phyloP scores from a whole-genome alignment of 768 basidiomycete species.

The Boletus fagicola region DNA sequence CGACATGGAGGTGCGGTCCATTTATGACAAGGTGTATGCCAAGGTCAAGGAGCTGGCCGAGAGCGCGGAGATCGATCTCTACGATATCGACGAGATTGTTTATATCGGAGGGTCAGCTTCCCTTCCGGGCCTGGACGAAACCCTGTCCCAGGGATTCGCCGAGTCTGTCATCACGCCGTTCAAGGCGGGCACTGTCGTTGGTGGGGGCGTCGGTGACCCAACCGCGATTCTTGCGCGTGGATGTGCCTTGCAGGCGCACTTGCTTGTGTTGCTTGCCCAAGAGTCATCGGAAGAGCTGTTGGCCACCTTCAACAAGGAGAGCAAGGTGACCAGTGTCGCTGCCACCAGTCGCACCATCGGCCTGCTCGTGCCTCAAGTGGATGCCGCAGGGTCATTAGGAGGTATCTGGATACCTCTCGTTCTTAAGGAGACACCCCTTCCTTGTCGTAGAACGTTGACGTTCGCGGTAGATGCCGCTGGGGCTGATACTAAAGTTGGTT shows the following conservation, averaged over 20 bases:
- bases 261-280: conserved; percentile 50
- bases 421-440: conserved; percentile 68
- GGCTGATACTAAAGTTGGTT: conserved; percentile 42
- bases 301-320: conserved; percentile 46
- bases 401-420: conserved; percentile 68
- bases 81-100: conserved; percentile 75
- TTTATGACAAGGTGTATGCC: conserved; percentile 56
- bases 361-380: conserved; percentile 56
- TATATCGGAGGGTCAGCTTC: conserved; percentile 76
- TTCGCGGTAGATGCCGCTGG: conserved; percentile 55
- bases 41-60: conserved; percentile 54
- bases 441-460: conserved; percentile 57
- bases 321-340: conserved; percentile 42
- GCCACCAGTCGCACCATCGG: conserved; percentile 67
- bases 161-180: conserved; percentile 68
- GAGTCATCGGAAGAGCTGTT: conserved; percentile 52
- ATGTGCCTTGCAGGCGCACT: conserved; percentile 70
- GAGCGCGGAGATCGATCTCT: conserved; percentile 52
- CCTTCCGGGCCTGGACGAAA: conserved; percentile 72
- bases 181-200: conserved; percentile 61
- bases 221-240: conserved; percentile 75
- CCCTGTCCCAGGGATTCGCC: conserved; percentile 50
- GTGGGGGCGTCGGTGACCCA: conserved; percentile 74
- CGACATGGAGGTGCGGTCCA: conserved; percentile 57
- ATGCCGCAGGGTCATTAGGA: conserved; percentile 43